Base-by-base conservation (phyloP, 345 rosid genomes). In the Rhodamnia rubescens region DNA sequence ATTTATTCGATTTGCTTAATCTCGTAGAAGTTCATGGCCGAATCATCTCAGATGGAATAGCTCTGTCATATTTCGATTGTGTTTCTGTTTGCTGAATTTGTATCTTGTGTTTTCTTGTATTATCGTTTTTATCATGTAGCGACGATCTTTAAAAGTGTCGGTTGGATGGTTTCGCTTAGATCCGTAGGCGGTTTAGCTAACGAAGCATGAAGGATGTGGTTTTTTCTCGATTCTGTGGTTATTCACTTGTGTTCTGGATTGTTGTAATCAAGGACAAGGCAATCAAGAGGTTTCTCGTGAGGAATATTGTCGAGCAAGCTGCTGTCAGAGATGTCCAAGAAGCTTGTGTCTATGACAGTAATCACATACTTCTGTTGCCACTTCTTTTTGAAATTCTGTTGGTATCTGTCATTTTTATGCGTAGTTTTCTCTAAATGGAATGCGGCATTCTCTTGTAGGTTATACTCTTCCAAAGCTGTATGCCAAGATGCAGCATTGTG, bases 281-380 rank as follows among this genome's bases (percentile, higher is more conserved):
- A 0, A 93, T 94, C 74, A 96, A 96, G 93, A 94, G 99, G 90
- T 94, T 95, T 83, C 89, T 95, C 11, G 98, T 96, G 85, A 95
- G 98, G 92, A 96, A 96, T 92, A 96, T 96, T 24, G 97, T 95
- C 3, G 99, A 95, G 85, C 99, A 95, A 55, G 98, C 98, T 75
- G 99, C 96, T 0, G 97, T 95, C 16, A 95, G 99, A 85, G 99
- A 96, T 84, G 97, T 96, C 83, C 99, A 95, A 83, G 96, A 96
- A 58, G 93, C 99, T 2, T 94, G 99, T 11, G 96, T 95, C 44
- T 92, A 93, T 87, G 99, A 96, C 11, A 88, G 98, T 96, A 90
- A 81, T 27, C 12, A 36, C 18, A 36, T 27, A 20, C 11, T 36
- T 32, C 42, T 53, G 4, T 49, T 9, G 78, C 20, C 29, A 12